A percentile compares a stretch with the other conserved stretches of the same genome.
These are phyloP conservation scores for Pulveroboletus sp. DNA, from an alignment of 768 basidiomycete species.

Conservation along the genomic window DNA sequence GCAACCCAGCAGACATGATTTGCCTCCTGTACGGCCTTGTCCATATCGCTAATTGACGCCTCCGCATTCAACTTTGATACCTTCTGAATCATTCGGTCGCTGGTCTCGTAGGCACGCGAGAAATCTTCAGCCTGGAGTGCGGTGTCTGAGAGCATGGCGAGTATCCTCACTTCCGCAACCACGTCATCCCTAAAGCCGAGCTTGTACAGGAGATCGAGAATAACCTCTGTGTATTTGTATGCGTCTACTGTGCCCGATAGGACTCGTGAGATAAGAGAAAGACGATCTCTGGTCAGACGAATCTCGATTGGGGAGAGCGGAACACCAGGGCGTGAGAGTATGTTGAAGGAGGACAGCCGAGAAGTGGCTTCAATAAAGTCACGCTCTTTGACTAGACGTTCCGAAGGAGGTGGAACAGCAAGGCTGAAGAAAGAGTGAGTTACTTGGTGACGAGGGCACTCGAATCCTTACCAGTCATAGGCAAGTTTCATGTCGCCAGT, in stretches of 20 bases:
- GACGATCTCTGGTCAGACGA: slow-evolving; percentile 82
- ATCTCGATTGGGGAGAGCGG: slow-evolving; percentile 90
- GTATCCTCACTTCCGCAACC: slow-evolving; percentile 73
- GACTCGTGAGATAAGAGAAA: slow-evolving; percentile 82
- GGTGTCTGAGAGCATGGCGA: slow-evolving; percentile 89
- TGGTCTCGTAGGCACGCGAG: slow-evolving; percentile 62
- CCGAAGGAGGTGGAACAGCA: slow-evolving; percentile 63
- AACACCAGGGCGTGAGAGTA: slow-evolving; percentile 68
- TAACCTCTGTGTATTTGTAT: slow-evolving; percentile 87
- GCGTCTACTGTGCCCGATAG: slow-evolving; percentile 81
- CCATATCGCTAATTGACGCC: slow-evolving; percentile 26
- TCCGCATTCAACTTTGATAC: slow-evolving; percentile 47
- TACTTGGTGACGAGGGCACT: not conserved
- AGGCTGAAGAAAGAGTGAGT: slow-evolving; percentile 47
- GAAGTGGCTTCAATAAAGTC: slow-evolving; percentile 98
- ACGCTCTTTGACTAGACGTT: slow-evolving; percentile 61
- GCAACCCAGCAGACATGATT: slow-evolving; percentile 86
- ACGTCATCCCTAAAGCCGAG: slow-evolving; percentile 72
- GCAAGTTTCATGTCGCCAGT: slow-evolving; percentile 95
- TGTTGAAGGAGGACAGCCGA: slow-evolving; percentile 87
- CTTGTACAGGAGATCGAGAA: slow-evolving; percentile 85
- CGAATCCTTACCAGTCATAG: slow-evolving; percentile 74
- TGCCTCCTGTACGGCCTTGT: slow-evolving; percentile 49
- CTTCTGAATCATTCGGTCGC: slow-evolving; percentile 63
- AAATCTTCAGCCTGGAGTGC: slow-evolving; percentile 84